Evolutionary conservation across 2,329 filamentous ascomycete species (phyloP).

Genomic region (Claviceps africana): DNA sequence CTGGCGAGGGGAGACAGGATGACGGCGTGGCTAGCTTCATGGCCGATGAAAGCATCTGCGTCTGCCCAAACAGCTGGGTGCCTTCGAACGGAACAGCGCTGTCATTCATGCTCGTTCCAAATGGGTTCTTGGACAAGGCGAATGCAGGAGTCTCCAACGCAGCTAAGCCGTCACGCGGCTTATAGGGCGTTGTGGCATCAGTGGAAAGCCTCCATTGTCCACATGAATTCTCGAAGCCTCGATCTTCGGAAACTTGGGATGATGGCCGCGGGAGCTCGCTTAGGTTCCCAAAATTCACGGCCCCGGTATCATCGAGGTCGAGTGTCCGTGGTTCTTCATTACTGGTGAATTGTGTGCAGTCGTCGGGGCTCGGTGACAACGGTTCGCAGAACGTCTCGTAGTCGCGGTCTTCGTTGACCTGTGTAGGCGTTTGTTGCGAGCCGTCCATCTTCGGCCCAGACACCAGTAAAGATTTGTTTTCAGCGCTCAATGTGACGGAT

Average conservation of each 20-base stretch:
- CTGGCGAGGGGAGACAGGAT: conserved; percentile 42
- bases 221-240: conserved; percentile 23
- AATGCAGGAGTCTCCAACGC: conserved; percentile 35
- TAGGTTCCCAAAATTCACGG: conserved; percentile 30
- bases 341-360: conserved; percentile 14
- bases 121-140: conserved; percentile 32
- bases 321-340: conserved; percentile 23
- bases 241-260: conserved; percentile 29
- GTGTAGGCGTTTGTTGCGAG: conserved; percentile 41
- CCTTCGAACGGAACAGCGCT: conserved; percentile 22
- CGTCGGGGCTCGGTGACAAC: conserved; percentile 15
- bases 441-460: conserved; percentile 22
- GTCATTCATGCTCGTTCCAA: conserved; percentile 22
- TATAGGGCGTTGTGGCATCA: conserved; percentile 23
- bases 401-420: conserved; percentile 41
- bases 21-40: conserved; percentile 37
- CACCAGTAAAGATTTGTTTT: not conserved
- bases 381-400: conserved; percentile 31
- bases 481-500: not conserved
- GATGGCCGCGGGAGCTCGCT: conserved; percentile 22
- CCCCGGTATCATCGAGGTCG: conserved; percentile 35
- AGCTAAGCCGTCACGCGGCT: conserved; percentile 9
- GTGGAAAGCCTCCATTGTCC: conserved; percentile 24
- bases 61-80: conserved; percentile 41
- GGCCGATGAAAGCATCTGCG: conserved; percentile 39